Percentiles rank a stretch among this genome's conserved stretches.
Evolutionary conservation across 2,329 filamentous ascomycete genomes (phyloP).

Genomic region (Stachybotrys chlorohalonatus): DNA sequence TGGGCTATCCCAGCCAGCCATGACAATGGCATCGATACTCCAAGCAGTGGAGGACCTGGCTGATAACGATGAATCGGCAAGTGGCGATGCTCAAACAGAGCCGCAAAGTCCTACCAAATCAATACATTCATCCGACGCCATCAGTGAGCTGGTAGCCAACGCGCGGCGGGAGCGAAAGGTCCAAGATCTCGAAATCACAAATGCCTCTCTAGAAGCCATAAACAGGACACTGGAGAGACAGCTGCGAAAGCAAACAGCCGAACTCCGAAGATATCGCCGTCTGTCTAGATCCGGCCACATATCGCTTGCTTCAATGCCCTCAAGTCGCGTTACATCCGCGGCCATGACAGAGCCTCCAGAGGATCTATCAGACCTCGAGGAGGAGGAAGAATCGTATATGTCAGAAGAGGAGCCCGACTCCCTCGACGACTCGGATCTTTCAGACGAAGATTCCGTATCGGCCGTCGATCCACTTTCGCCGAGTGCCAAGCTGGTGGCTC

Average conservation of each 20-base stretch:
- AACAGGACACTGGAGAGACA: constrained; percentile 89
- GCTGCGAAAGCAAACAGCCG: constrained; percentile 80
- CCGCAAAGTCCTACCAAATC: constrained; percentile 51
- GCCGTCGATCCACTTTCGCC: constrained; percentile 28
- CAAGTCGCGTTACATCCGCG: constrained; percentile 34
- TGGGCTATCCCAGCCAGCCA: constrained; percentile 19
- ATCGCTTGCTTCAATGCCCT: constrained; percentile 44
- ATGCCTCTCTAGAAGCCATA: constrained; percentile 89
- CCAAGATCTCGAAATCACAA: constrained; percentile 91
- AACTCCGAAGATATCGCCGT: constrained; percentile 78
- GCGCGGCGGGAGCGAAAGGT: constrained; percentile 90
- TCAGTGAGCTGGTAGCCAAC: constrained; percentile 74
- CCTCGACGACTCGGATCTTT: constrained; percentile 42
- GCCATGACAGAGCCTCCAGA: constrained; percentile 31
- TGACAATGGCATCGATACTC: constrained; percentile 47
- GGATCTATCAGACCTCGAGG: constrained; percentile 40
- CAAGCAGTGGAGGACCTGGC: constrained; percentile 45
- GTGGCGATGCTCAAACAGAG: constrained; percentile 22
- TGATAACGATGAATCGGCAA: constrained; percentile 16
- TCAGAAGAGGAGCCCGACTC: constrained; percentile 37
- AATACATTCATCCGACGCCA: constrained; percentile 43
- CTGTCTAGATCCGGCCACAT: constrained; percentile 73
- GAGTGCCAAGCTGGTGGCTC: constrained; percentile 21
- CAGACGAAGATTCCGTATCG: constrained; percentile 26
- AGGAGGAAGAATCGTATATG: constrained; percentile 31